Percentiles rank a stretch among this genome's conserved stretches.
These are phyloP conservation scores for Gossypium ekmanianum DNA, from an alignment of 345 rosid genomes.

Conservation along the genomic window DNA sequence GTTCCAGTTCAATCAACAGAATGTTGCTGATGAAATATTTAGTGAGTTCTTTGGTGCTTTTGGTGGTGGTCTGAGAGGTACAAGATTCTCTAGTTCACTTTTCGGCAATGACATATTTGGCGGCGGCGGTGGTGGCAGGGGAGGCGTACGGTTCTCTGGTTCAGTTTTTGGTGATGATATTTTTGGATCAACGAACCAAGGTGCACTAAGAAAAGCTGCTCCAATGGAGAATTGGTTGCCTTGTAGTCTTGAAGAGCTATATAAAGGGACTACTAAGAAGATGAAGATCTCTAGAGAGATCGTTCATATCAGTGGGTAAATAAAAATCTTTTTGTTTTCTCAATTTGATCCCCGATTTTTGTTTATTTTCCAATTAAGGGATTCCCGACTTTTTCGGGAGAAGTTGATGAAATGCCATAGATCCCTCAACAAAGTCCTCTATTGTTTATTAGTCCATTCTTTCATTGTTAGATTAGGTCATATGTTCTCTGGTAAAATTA, in stretches of 20 bases:
- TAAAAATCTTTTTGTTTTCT: conserved; percentile 11
- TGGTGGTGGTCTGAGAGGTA: conserved; percentile 44
- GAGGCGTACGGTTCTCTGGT: background rate
- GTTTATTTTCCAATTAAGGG: background rate
- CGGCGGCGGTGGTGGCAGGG: conserved; percentile 19
- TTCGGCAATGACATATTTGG: conserved; percentile 61
- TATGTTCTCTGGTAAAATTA: too few species aligned
- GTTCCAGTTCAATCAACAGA: conserved; percentile 58
- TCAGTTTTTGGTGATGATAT: background rate
- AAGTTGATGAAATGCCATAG: too few species aligned
- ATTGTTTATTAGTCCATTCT: too few species aligned
- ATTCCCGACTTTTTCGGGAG: too few species aligned
- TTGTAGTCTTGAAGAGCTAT: conserved; percentile 70
- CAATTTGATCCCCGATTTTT: background rate
- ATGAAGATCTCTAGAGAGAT: conserved; percentile 79
- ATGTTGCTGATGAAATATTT: conserved; percentile 54
- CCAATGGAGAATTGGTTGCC: conserved; percentile 52
- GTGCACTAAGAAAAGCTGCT: conserved; percentile 41
- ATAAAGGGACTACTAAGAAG: conserved; percentile 62
- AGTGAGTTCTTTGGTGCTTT: conserved; percentile 62
- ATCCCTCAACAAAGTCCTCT: too few species aligned
- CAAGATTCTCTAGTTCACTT: conserved; percentile 37
- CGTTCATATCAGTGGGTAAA: conserved; percentile 53
- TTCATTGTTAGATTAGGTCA: too few species aligned
- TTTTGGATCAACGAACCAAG: conserved; percentile 31